These are phyloP conservation scores for Saccharomyces pastorianus DNA, from an alignment of 1,139 yeast genomes.

Conservation along the genomic window DNA sequence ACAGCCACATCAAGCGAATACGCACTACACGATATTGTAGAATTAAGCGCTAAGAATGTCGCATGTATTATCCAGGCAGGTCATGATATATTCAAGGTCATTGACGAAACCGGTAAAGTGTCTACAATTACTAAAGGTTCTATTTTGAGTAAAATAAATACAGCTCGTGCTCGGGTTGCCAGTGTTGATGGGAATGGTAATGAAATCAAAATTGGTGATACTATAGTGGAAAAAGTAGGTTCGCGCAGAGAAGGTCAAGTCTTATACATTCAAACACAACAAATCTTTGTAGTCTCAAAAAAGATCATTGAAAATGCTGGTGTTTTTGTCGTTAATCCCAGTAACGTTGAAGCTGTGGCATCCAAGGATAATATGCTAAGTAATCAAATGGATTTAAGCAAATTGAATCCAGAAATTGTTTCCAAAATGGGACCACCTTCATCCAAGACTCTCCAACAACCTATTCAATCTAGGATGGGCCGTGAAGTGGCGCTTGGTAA, in stretches of 20 bases:
- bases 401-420: slow-evolving; percentile 71
- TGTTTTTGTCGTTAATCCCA: slow-evolving; percentile 72
- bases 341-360: slow-evolving; percentile 73
- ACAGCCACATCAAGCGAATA: slow-evolving; percentile 61
- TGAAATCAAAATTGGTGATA: slow-evolving; percentile 82
- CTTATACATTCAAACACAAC: slow-evolving; percentile 74
- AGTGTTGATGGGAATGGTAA: slow-evolving; percentile 84
- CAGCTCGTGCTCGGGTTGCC: slow-evolving; percentile 62
- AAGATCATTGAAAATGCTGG: slow-evolving; percentile 81
- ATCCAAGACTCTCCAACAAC: slow-evolving; percentile 40
- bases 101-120: slow-evolving; percentile 76
- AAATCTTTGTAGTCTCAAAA: slow-evolving; percentile 71
- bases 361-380: slow-evolving; percentile 48
- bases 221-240: slow-evolving; percentile 73
- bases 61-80: slow-evolving; percentile 90
- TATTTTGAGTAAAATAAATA: slow-evolving; percentile 62
- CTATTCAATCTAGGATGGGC: slow-evolving; percentile 42
- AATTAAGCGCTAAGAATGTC: slow-evolving; percentile 74
- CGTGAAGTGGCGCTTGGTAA: slow-evolving; percentile 76
- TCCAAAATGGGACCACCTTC: slow-evolving; percentile 42
- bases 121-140: slow-evolving; percentile 68
- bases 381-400: slow-evolving; percentile 45
- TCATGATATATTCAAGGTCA: slow-evolving; percentile 75
- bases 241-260: slow-evolving; percentile 83
- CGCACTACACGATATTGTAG: slow-evolving; percentile 84